Evolutionary conservation across 768 basidiomycete species (phyloP), one percentile per base, ranked within the genome.

Genomic region (Rhodotorula toruloides): DNA sequence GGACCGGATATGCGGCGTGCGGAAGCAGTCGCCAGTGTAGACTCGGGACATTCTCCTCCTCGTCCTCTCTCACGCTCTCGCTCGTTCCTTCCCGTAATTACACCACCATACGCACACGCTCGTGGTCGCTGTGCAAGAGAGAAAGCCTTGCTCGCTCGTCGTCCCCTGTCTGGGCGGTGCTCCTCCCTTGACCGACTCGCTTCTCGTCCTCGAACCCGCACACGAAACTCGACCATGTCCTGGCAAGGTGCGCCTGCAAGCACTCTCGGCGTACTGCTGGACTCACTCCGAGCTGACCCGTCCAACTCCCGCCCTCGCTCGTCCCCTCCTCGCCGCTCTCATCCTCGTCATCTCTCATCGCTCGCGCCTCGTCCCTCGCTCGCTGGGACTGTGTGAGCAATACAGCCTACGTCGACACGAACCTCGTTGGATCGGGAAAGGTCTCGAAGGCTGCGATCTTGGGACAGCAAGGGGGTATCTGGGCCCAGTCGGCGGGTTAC

Each of bases 401-500:
- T 22, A 6, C 46, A 60, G 66, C 66, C 91, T 78, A 88, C 67
- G 61, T 67, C 46, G 66, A 67, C 77, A 81, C 79, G 75, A 85
- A 89, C 77, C 84, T 93, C 62, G 77, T 93, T 73, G 88, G 84
- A 42, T 85, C 79, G 67, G 85, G 84, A 71, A 89, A 85, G 79
- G 79, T 94, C 75, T n/a, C 79, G 32, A 82, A 83, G 73, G 91
- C 90, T 44, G 90, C 90, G 37, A 87, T 89, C 75, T 49, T 91
- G 54, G 90, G 89, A 48, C 81, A 80, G 59, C 75, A 82, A 72
- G 89, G 89, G 55, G 89, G 90, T 56, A 81, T 89, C 12, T 91
- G 90, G 90, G 89, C 88, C 17, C 61, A 79, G 1, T 82, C 83
- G 9, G 2, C 81, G 7, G 86, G 85, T 11, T 89, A 85, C 76